A percentile compares a stretch with the other conserved stretches of the same genome.
These are phyloP conservation scores for Penicillium ucsense DNA, from an alignment of 495 filamentous ascomycete species.

Conservation along the genomic window DNA sequence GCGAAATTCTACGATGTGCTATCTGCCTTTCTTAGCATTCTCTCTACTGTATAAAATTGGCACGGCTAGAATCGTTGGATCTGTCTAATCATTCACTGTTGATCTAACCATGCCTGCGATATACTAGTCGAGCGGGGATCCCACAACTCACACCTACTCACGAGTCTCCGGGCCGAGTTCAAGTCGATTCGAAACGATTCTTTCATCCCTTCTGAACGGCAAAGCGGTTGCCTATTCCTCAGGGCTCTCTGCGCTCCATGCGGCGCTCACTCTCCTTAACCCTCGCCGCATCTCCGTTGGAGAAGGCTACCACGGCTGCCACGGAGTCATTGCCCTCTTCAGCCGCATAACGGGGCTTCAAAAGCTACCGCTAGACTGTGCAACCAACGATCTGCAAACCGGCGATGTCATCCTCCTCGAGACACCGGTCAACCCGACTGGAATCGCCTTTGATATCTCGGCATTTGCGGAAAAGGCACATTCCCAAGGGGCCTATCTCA, in stretches of 20 bases:
- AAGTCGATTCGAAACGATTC: conserved; percentile 74
- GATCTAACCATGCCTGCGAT: not conserved
- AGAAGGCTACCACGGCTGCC: conserved; percentile 86
- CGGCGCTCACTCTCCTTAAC: conserved; percentile 64
- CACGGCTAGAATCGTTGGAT: not conserved
- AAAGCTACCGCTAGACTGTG: conserved; percentile 53
- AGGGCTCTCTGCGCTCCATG: conserved; percentile 82
- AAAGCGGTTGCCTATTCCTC: conserved; percentile 68
- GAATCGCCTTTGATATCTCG: conserved; percentile 63
- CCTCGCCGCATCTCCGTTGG: conserved; percentile 71
- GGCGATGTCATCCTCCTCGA: conserved; percentile 90
- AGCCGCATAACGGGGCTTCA: conserved; percentile 59
- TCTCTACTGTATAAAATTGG: not conserved
- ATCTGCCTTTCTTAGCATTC: not conserved
- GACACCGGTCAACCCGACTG: conserved; percentile 84
- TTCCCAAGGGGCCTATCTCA: conserved; percentile 58
- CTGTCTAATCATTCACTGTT: not conserved
- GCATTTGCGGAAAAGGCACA: conserved; percentile 64
- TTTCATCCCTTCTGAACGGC: conserved; percentile 61
- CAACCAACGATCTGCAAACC: conserved; percentile 41
- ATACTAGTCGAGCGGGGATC: conserved; percentile 14
- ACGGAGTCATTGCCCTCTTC: conserved; percentile 67
- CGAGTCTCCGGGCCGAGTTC: conserved; percentile 63
- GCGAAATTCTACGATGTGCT: not conserved
- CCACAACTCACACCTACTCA: conserved; percentile 58